A percentile compares a stretch with the other conserved stretches of the same genome.
phyloP scores from a whole-genome alignment of 2,329 filamentous ascomycete species.

The Niveomyces coronatus region DNA sequence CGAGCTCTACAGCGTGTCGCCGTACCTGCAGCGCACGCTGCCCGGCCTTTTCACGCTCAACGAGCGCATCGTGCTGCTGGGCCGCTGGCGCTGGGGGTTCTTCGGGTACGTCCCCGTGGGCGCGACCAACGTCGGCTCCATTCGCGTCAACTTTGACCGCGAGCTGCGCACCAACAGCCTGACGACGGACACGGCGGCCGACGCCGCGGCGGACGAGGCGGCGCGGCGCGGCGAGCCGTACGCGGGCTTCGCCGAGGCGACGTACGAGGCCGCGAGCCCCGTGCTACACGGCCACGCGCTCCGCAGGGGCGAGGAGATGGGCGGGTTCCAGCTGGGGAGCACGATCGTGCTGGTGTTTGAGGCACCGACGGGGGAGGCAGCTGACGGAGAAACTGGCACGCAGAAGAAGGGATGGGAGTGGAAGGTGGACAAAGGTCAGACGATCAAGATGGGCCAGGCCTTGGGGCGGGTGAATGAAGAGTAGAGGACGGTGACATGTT shows the following conservation, averaged over 20 bases:
- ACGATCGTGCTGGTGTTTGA: conserved; percentile 96
- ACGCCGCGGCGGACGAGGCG: conserved; percentile 73
- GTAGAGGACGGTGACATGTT: conserved; percentile 25
- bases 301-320: conserved; percentile 89
- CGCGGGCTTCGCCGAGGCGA: conserved; percentile 86
- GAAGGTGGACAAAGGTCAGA: conserved; percentile 79
- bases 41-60: conserved; percentile 95
- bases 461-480: conserved; percentile 62
- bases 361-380: conserved; percentile 56
- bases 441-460: conserved; percentile 78
- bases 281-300: conserved; percentile 77
- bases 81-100: conserved; percentile 94
- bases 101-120: conserved; percentile 94
- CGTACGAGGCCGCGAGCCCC: conserved; percentile 66
- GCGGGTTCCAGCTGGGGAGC: conserved; percentile 90
- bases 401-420: conserved; percentile 68
- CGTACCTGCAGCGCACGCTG: conserved; percentile 84
- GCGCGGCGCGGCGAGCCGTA: conserved; percentile 68
- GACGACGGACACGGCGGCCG: conserved; percentile 84
- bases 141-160: conserved; percentile 92
- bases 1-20: conserved; percentile 89
- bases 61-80: conserved; percentile 86
- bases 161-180: conserved; percentile 90
- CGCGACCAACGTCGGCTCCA: conserved; percentile 93
- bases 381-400: conserved; percentile 40